Evolutionary conservation across 208 protist genomes (phyloP).

Genomic region (Crithidia acanthocephali): DNA sequence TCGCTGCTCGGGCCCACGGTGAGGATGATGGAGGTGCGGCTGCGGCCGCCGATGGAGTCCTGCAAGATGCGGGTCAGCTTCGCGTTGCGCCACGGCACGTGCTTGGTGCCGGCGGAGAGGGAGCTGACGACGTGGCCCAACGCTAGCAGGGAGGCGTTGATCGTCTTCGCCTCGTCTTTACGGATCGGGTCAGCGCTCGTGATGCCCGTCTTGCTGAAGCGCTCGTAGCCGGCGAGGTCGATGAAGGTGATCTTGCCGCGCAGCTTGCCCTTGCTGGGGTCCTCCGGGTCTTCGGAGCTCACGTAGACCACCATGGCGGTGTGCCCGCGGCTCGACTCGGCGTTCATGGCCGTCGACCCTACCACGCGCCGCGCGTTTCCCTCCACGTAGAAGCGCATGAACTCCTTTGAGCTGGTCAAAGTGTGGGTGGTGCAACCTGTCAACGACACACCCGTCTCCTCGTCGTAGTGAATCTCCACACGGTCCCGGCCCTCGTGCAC

Average conservation of each 20-base stretch:
- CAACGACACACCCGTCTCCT: constrained; percentile 72
- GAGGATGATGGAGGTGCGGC: constrained; percentile 88
- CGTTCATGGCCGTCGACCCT: constrained; percentile 91
- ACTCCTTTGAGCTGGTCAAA: constrained; percentile 59
- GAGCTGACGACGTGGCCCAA: constrained; percentile 87
- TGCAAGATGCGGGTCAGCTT: constrained; percentile 94
- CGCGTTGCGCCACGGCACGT: constrained; percentile 93
- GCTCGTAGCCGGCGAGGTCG: constrained; percentile 91
- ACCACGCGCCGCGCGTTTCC: constrained; percentile 85
- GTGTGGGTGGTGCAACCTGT: constrained; percentile 70
- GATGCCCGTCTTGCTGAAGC: constrained; percentile 92
- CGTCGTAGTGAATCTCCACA: constrained; percentile 81
- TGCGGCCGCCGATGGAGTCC: constrained; percentile 92
- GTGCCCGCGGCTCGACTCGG: constrained; percentile 89
- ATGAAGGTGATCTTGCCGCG: constrained; percentile 91
- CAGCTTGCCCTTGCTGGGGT: constrained; percentile 51
- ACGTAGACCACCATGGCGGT: constrained; percentile 84
- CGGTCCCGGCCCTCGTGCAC: constrained; percentile 60
- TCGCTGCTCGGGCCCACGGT: constrained; percentile 88
- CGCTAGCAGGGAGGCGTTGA: constrained; percentile 89
- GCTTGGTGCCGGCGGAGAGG: constrained; percentile 64
- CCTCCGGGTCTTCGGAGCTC: constrained; percentile 55
- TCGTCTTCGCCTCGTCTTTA: constrained; percentile 92
- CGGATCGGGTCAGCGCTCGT: constrained; percentile 71
- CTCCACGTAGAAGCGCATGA: constrained; percentile 85